phyloP scores from a whole-genome alignment of 1,284 basidiomycete genomes.

The Irpex sp. region DNA sequence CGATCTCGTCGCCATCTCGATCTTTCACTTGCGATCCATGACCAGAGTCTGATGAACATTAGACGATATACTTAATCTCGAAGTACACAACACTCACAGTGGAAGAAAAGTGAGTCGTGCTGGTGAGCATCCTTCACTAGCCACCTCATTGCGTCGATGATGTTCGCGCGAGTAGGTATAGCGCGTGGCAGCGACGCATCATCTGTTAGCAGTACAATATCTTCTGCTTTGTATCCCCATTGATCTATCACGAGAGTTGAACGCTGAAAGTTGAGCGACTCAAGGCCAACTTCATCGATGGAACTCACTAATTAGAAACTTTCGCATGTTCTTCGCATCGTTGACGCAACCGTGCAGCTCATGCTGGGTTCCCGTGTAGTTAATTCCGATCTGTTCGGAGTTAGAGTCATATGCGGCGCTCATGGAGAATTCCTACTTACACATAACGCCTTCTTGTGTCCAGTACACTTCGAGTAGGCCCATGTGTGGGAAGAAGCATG shows the following conservation, averaged over 20 bases:
- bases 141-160: slow-evolving; percentile 85
- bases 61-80: background rate
- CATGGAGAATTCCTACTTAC: slow-evolving; percentile 37
- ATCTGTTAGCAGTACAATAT: slow-evolving; percentile 82
- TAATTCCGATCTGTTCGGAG: slow-evolving; percentile 66
- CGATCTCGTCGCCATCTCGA: slow-evolving; percentile 60
- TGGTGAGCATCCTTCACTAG: slow-evolving; percentile 72
- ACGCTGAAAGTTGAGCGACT: background rate
- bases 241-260: slow-evolving; percentile 40
- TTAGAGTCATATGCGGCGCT: slow-evolving; percentile 2
- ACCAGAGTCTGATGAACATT: slow-evolving; percentile 4
- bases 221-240: slow-evolving; percentile 63
- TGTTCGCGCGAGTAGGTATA: slow-evolving; percentile 75
- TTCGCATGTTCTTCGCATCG: slow-evolving; percentile 69
- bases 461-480: slow-evolving; percentile 68
- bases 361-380: slow-evolving; percentile 64
- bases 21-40: slow-evolving; percentile 83
- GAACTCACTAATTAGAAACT: slow-evolving; percentile 65
- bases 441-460: slow-evolving; percentile 69
- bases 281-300: background rate
- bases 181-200: slow-evolving; percentile 55
- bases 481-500: background rate
- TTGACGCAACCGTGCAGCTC: slow-evolving; percentile 80
- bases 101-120: slow-evolving; percentile 86
- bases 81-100: slow-evolving; percentile 51